phyloP scores from a whole-genome alignment of 768 basidiomycete species.

The Tricholomella constricta region DNA sequence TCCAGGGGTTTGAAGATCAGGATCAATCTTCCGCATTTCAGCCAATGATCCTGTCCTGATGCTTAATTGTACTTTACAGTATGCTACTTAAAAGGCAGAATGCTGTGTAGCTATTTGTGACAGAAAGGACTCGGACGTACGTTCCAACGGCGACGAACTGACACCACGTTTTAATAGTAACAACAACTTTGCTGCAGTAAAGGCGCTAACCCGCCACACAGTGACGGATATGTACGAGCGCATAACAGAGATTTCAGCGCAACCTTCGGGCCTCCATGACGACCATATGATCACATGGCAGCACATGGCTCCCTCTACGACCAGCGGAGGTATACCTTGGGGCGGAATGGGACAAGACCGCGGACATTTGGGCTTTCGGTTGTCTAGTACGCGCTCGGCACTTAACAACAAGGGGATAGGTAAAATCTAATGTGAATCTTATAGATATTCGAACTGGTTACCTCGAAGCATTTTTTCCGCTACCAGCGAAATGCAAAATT shows the following conservation, averaged over 20 bases:
- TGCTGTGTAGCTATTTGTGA: no score
- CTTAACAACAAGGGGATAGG: no score
- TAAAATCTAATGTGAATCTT: no score
- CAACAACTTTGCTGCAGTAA: conserved; percentile 31
- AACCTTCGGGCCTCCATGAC: no score
- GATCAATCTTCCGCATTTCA: conserved; percentile 4
- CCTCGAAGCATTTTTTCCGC: no score
- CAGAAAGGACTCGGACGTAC: no score
- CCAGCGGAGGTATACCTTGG: conserved; percentile 29
- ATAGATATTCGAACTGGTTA: no score
- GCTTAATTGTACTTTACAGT: neutral
- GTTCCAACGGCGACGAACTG: conserved; percentile 3
- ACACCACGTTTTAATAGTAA: conserved; percentile 13
- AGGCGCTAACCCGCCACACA: conserved; percentile 28
- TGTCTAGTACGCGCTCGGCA: conserved; percentile 22
- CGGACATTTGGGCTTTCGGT: conserved; percentile 33
- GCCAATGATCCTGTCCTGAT: conserved; percentile 11
- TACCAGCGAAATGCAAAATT: no score
- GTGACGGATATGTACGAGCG: conserved; percentile 21
- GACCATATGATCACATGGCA: neutral
- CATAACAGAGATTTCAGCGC: no score
- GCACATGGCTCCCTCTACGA: conserved; percentile 15
- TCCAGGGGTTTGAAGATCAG: conserved; percentile 2
- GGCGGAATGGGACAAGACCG: conserved; percentile 26
- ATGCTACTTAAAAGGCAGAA: no score